Conservation (phyloP, 2,329 filamentous ascomycete species). For the Epichloe elymi region DNA sequence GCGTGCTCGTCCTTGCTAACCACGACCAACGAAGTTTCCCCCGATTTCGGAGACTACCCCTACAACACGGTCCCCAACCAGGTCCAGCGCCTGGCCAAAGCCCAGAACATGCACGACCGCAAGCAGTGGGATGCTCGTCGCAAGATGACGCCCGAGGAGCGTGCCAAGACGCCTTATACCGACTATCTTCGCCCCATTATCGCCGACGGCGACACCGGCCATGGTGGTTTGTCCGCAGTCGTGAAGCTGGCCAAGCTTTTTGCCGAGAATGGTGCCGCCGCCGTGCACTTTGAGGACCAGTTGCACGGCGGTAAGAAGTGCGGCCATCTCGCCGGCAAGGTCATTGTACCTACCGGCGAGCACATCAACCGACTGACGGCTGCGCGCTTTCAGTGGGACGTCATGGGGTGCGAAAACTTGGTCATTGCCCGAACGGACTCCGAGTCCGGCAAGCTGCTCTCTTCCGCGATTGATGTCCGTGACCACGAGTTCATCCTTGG, state of each 20-base stretch:
- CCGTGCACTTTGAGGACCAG: conserved; percentile 96
- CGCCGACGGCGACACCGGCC: conserved; percentile 91
- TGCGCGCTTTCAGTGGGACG: conserved; percentile 91
- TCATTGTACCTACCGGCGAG: conserved; percentile 83
- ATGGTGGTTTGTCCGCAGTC: conserved; percentile 84
- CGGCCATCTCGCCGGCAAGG: conserved; percentile 90
- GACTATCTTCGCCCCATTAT: conserved; percentile 94
- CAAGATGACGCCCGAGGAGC: conserved; percentile 61
- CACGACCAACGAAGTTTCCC: conserved; percentile 93
- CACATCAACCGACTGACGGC: conserved; percentile 93
- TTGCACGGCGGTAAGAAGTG: conserved; percentile 98
- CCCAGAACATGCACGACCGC: conserved; percentile 91
- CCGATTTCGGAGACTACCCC: conserved; percentile 96
- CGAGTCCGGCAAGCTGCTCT: conserved; percentile 82
- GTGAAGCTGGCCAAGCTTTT: conserved; percentile 96
- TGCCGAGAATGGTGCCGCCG: conserved; percentile 90
- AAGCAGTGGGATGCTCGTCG: conserved; percentile 84
- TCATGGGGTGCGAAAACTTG: conserved; percentile 93
- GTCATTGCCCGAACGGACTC: conserved; percentile 93
- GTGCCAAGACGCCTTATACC: conserved; percentile 64
- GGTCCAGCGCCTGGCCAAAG: conserved; percentile 90
- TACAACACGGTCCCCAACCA: conserved; percentile 99
- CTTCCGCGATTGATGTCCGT: conserved; percentile 79
- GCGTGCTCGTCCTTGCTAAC: conserved; percentile 90
- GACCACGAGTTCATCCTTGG: conserved; percentile 97